A percentile compares a stretch with the other conserved stretches of the same genome.
These are phyloP conservation scores for Ascochyta fabae DNA, from an alignment of 2,329 filamentous ascomycete genomes.

Conservation along the genomic window DNA sequence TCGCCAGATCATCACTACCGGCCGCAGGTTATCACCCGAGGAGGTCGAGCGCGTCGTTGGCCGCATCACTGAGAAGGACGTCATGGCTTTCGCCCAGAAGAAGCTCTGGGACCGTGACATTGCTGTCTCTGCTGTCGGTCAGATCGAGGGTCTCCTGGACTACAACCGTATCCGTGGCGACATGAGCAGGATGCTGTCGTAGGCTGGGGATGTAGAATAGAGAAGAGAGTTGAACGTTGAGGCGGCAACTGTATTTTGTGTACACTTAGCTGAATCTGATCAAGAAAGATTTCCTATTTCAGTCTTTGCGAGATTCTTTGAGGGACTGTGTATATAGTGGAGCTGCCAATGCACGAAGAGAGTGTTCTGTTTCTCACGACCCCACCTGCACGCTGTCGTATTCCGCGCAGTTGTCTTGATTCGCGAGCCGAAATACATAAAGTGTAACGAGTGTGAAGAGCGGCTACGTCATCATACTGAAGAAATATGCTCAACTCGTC, in stretches of 20 bases:
- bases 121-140: constrained; percentile 89
- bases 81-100: constrained; percentile 93
- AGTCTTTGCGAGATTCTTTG: constrained; percentile 12
- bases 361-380: background rate
- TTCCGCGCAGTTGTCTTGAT: too few species aligned
- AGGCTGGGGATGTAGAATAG: constrained; percentile 19
- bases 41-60: constrained; percentile 95
- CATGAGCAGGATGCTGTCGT: constrained; percentile 76
- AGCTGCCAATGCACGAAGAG: constrained; percentile 3
- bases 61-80: constrained; percentile 89
- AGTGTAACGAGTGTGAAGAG: background rate
- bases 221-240: constrained; percentile 18
- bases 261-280: constrained; percentile 44
- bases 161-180: constrained; percentile 82
- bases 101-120: constrained; percentile 98
- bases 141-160: constrained; percentile 82
- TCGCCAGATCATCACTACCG: constrained; percentile 97
- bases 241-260: constrained; percentile 44
- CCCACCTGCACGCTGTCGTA: too few species aligned
- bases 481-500: background rate
- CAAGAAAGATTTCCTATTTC: constrained; percentile 37
- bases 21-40: constrained; percentile 85
- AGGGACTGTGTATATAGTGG: constrained; percentile 12
- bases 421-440: too few species aligned
- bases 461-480: background rate